Base-by-base conservation (phyloP, 306 rosid species). In the Lithocarpus polystachyus region DNA sequence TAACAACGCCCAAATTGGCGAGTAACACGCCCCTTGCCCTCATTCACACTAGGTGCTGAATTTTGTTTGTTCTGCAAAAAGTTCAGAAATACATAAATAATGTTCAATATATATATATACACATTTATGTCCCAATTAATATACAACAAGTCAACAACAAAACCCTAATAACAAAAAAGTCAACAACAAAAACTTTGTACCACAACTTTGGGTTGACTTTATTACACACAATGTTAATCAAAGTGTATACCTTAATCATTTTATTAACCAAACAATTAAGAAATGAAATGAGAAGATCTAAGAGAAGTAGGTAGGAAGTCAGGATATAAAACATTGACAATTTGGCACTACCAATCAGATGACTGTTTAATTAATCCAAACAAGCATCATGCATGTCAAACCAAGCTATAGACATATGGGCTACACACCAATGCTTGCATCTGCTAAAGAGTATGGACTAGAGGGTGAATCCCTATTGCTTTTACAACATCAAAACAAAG, bases 1-100 rank as follows among this genome's bases (percentile, higher is more conserved):
- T 93, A 96, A 77, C 99, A 96, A 69, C 99, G 93, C 52, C 99
- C 99, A 60, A 91, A 93, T 84, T 96, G 98, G 72, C 91, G 78
- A 53, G 97, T 91, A 64, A 90, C 89, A 22, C 96, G 98, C 48
- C 98, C 97, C 89, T 96, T 96, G 52, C 98, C 99, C 86, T 88
- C 97, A 93, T 96, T 97, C 98, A 96, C 87, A 61, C 78, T 87
- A 22, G 99, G 99, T 75, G 98, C 97, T 1, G 94, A 61, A 83
- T 70, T 93, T 93, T 20, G 98, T 96, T 64, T 94, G 89, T 23
- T 72, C 98, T 93, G 96, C 89, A 81, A 74, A 76, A 88, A 65
- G 75, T 75, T 23, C 20, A 60, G 33, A 79, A 68, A 76, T 71
- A 73, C 80, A 48, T 51, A 68, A 65, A 68, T 12, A 40, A 72